Conservation (phyloP, 208 protist species). For the Endotrypanum monterogeii region DNA sequence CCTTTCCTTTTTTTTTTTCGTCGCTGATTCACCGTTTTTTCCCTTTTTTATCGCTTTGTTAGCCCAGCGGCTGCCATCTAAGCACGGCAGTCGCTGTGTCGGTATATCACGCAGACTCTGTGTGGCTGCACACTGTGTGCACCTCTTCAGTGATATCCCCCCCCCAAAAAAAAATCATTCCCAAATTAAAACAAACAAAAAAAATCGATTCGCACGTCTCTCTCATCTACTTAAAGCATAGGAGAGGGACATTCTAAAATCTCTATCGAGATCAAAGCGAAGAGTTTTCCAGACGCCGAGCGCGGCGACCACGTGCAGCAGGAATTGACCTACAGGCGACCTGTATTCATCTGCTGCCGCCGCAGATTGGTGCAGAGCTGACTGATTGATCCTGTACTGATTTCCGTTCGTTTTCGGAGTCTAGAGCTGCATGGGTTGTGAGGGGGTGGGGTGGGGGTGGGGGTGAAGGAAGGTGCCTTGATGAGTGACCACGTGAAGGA, state of each 20-base stretch:
- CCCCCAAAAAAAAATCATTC: background rate
- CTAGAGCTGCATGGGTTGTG: background rate
- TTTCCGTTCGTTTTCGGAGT: no score
- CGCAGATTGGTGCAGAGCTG: background rate
- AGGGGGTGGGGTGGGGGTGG: no score
- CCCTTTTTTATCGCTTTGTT: background rate
- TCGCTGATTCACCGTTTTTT: no score
- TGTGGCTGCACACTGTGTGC: no score
- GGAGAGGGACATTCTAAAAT: background rate
- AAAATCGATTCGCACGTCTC: background rate
- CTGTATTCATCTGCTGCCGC: background rate
- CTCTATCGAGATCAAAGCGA: background rate
- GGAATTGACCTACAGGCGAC: background rate
- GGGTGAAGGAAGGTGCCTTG: background rate
- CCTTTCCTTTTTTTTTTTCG: background rate
- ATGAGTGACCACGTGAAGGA: background rate
- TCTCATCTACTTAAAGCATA: background rate
- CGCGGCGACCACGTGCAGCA: background rate
- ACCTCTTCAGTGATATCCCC: background rate
- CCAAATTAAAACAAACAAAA: no score
- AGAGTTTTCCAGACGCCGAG: background rate
- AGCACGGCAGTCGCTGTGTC: background rate
- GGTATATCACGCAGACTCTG: background rate
- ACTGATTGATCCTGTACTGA: background rate
- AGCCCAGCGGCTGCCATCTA: background rate